Percentiles rank a stretch among this genome's conserved stretches.
phyloP scores from a whole-genome alignment of 805 yeast species.

The Ogataea haglerorum region DNA sequence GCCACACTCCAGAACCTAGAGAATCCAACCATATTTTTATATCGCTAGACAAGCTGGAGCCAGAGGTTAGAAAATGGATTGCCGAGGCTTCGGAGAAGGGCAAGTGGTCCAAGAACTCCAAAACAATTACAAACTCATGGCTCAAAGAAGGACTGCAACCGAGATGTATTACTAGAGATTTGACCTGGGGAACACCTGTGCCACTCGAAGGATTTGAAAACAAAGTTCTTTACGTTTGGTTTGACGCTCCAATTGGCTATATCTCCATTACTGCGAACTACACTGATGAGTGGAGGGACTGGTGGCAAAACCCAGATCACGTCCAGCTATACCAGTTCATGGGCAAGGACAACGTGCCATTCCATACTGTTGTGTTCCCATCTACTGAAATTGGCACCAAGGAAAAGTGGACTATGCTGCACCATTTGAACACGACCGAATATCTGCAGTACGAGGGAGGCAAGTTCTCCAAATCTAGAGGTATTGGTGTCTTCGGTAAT shows the following conservation, averaged over 20 bases:
- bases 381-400: slow-evolving; percentile 84
- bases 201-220: slow-evolving; percentile 83
- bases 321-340: slow-evolving; percentile 91
- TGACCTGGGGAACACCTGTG: slow-evolving; percentile 98
- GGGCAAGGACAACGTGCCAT: slow-evolving; percentile 99
- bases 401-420: slow-evolving; percentile 85
- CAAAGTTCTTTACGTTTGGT: slow-evolving; percentile 97
- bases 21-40: slow-evolving; percentile 85
- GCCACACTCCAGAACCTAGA: slow-evolving; percentile 73
- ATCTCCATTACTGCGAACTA: slow-evolving; percentile 94
- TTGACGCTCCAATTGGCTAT: slow-evolving; percentile 97
- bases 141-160: slow-evolving; percentile 88
- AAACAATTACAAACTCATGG: slow-evolving; percentile 89
- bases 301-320: slow-evolving; percentile 95
- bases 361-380: slow-evolving; percentile 98
- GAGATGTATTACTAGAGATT: slow-evolving; percentile 95
- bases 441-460: slow-evolving; percentile 97
- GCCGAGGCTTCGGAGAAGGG: slow-evolving; percentile 65
- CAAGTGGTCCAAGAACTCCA: slow-evolving; percentile 88
- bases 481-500: slow-evolving; percentile 97
- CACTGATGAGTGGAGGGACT: slow-evolving; percentile 71
- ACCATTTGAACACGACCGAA: slow-evolving; percentile 91
- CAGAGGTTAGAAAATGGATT: slow-evolving; percentile 70
- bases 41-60: slow-evolving; percentile 79
- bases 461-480: slow-evolving; percentile 96